Percentiles rank a stretch among this genome's conserved stretches.
Conservation (phyloP, 108 stramenopile species). For the Stephanodiscus triporus region DNA sequence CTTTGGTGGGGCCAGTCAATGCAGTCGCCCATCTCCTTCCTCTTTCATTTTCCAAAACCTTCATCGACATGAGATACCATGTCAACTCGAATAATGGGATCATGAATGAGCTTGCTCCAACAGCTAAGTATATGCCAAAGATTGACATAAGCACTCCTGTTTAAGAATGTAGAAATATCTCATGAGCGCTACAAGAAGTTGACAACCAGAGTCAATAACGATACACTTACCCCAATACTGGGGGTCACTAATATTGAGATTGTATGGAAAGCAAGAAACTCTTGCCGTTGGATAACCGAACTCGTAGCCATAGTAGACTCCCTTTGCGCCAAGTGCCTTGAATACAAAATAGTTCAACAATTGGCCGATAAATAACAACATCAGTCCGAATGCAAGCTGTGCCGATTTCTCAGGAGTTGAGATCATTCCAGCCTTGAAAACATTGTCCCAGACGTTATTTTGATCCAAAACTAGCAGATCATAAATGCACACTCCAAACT, state of each 20-base stretch:
- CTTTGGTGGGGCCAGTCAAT: slow-evolving; percentile 6
- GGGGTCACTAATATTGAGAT: slow-evolving; percentile 50
- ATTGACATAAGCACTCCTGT: slow-evolving; percentile 47
- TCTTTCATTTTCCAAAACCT: slow-evolving; percentile 47
- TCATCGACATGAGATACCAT: slow-evolving; percentile 50
- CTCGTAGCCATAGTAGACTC: slow-evolving; percentile 59
- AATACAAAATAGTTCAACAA: slow-evolving; percentile 50
- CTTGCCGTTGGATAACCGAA: slow-evolving; percentile 51
- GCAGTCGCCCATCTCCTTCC: slow-evolving; percentile 28
- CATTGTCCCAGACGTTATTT: slow-evolving; percentile 24
- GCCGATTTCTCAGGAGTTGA: slow-evolving; percentile 15
- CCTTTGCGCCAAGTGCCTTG: slow-evolving; percentile 52
- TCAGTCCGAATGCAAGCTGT: slow-evolving; percentile 37
- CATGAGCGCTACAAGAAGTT: neutral
- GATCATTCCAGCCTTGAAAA: slow-evolving; percentile 28
- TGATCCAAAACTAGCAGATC: slow-evolving; percentile 41
- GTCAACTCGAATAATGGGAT: slow-evolving; percentile 47
- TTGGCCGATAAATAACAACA: slow-evolving; percentile 46
- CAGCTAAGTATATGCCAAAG: slow-evolving; percentile 48
- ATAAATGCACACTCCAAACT: slow-evolving; percentile 40
- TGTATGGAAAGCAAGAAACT: slow-evolving; percentile 56
- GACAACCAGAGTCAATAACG: neutral
- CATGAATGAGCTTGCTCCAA: slow-evolving; percentile 26
- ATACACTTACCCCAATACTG: slow-evolving; percentile 43
- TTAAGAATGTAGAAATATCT: neutral